These are phyloP conservation scores for Cyclanthera cordifolia DNA, from an alignment of 306 rosid species.

Conservation along the genomic window DNA sequence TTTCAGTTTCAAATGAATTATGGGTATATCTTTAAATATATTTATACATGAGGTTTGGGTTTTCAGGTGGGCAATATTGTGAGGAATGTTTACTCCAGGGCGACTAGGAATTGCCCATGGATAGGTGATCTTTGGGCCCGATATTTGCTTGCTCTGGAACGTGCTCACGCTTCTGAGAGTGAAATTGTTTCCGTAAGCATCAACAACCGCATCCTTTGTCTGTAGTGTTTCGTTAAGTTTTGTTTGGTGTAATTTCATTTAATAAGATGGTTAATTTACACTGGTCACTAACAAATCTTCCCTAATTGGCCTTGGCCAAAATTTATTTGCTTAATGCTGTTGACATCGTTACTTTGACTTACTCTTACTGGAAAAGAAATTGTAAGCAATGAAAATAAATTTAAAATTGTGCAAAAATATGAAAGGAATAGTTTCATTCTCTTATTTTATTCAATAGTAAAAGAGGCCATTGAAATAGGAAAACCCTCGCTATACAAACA, in stretches of 20 bases:
- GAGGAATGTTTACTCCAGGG: conserved; percentile 60
- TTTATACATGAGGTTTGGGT: conserved; percentile 1
- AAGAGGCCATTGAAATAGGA: too few species aligned
- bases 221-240: conserved; percentile 14
- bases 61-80: conserved; percentile 59
- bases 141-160: conserved; percentile 70
- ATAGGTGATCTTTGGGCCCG: conserved; percentile 79
- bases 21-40: background rate
- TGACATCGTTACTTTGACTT: background rate
- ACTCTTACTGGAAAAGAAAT: background rate
- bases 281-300: background rate
- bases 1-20: background rate
- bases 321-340: background rate
- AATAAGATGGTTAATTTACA: background rate
- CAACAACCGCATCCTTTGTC: conserved; percentile 4
- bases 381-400: background rate
- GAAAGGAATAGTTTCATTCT: too few species aligned
- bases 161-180: conserved; percentile 58
- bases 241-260: conserved; percentile 11
- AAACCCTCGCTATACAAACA: too few species aligned
- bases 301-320: background rate
- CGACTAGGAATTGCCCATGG: conserved; percentile 81
- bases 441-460: too few species aligned
- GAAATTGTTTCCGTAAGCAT: conserved; percentile 62
- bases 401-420: too few species aligned